Evolutionary conservation across 352 stramenopile genomes (phyloP).

Genomic region (Pythium phragmiticola): DNA sequence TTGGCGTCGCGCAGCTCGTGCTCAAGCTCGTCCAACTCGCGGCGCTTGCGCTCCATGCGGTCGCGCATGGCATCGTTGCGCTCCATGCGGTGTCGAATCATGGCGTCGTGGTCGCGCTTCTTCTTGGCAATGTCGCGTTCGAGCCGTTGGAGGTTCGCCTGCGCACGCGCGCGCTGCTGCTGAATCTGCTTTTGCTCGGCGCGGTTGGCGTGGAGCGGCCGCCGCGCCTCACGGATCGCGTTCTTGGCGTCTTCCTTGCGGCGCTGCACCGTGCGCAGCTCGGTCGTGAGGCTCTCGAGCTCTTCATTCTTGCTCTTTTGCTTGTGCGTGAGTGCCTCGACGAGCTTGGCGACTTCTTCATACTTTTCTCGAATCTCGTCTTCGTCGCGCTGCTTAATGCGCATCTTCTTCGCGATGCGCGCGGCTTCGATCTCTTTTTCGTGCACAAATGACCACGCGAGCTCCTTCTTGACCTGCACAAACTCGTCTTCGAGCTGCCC

Average conservation of each 20-base stretch:
- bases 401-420: conserved; percentile 58
- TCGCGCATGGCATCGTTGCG: conserved; percentile 60
- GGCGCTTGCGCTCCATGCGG: conserved; percentile 47
- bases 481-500: conserved; percentile 74
- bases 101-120: conserved; percentile 45
- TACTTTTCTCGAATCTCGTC: conserved; percentile 40
- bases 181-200: conserved; percentile 62
- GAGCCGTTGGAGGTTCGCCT: conserved; percentile 49
- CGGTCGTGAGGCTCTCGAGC: conserved; percentile 49
- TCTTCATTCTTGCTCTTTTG: conserved; percentile 66
- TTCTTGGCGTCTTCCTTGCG: conserved; percentile 57
- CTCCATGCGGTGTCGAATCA: conserved; percentile 57
- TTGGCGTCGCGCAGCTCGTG: conserved; percentile 26
- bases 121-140: conserved; percentile 57
- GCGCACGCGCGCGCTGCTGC: conserved; percentile 49
- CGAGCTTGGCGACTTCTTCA: conserved; percentile 42
- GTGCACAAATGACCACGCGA: conserved; percentile 82
- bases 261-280: conserved; percentile 35
- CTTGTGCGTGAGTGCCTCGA: conserved; percentile 52
- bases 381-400: conserved; percentile 47
- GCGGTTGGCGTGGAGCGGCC: conserved; percentile 64
- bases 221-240: conserved; percentile 57
- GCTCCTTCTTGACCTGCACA: conserved; percentile 66
- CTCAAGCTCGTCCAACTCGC: conserved; percentile 46
- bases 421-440: conserved; percentile 56